Base-by-base conservation (phyloP, 1,284 basidiomycete genomes). In the Microbotryum lychnidis-dioicae region DNA sequence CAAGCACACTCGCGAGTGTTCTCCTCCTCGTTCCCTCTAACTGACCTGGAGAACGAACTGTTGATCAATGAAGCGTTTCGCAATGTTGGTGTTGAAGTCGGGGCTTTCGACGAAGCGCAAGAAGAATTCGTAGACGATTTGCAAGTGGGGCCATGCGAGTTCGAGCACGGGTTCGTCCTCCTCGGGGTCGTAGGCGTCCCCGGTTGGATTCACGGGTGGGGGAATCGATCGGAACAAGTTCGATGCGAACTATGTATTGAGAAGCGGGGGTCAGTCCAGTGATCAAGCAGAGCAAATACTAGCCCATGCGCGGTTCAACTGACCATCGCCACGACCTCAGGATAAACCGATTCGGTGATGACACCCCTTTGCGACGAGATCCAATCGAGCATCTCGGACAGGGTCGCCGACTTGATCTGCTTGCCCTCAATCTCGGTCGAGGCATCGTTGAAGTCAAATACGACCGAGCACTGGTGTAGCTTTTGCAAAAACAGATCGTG, bases 71-170 rank as follows among this genome's bases (percentile, higher is more conserved):
- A 91, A 97, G 62, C 90, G 87, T 77, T 97, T 99, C 60, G 96
- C 96, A 66, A 96, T 79, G 75, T 97, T 97, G 70, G 91, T 94
- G 81, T 97, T 97, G 80, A 99, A 97, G 75, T 98, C 96, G 14
- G 90, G 88, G 73, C 87, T 91, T 77, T 99, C 96, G 64, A 99
- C 90, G 73, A 99, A 98, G 59, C 96, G 89, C 45, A 99, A 84
- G 84, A 99, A 99, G 78, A 99, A 97, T 77, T 99, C 96, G 79
- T 99, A 99, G 57, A 99, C 96, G 69, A 99, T 94, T 77, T 99
- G 94, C 60, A 99, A 83, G 76, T 99, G 96, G 33, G 96, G 96
- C 96, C 96, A 99, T 20, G 96, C 96, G 58, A 98, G 87, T 75
- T 99, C 96, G 65, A 98, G 83, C 4, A 98, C 94, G 8, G 96